A percentile compares a stretch with the other conserved stretches of the same genome.
phyloP scores from a whole-genome alignment of 2,329 filamentous ascomycete species.

The Fusarium pseudocircinatum region DNA sequence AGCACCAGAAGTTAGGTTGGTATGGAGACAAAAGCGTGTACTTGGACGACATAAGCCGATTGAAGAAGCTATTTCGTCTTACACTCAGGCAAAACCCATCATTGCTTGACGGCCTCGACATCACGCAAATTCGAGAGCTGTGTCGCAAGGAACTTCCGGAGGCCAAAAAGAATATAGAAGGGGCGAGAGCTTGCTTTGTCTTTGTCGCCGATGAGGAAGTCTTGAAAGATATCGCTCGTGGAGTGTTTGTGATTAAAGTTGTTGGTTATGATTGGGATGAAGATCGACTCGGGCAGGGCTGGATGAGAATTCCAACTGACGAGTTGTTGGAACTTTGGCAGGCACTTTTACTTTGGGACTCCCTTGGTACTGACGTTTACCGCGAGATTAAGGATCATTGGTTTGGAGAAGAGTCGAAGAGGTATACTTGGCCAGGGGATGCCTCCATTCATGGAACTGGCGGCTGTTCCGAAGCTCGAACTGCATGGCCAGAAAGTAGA shows the following conservation, averaged over 20 bases:
- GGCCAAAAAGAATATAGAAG: neutral
- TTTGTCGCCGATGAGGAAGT: conserved; percentile 12
- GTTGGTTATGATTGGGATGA: neutral
- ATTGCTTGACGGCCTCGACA: neutral
- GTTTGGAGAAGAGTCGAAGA: neutral
- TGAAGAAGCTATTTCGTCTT: conserved; percentile 4
- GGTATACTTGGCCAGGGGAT: neutral
- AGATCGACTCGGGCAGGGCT: neutral
- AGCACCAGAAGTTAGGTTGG: neutral
- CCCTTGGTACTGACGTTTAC: neutral
- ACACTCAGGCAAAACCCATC: neutral
- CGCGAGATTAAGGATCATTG: neutral
- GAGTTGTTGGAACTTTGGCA: neutral
- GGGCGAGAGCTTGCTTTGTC: neutral
- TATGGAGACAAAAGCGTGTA: neutral
- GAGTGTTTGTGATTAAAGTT: neutral
- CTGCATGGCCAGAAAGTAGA: neutral
- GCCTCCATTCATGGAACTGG: neutral
- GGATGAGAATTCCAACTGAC: neutral
- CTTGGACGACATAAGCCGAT: neutral
- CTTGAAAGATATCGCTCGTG: neutral
- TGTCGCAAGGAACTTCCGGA: neutral
- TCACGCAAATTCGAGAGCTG: neutral
- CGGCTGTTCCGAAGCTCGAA: neutral
- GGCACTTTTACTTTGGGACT: neutral